phyloP scores from a whole-genome alignment of 1,284 basidiomycete genomes.

The Cryptococcus depauperatus region DNA sequence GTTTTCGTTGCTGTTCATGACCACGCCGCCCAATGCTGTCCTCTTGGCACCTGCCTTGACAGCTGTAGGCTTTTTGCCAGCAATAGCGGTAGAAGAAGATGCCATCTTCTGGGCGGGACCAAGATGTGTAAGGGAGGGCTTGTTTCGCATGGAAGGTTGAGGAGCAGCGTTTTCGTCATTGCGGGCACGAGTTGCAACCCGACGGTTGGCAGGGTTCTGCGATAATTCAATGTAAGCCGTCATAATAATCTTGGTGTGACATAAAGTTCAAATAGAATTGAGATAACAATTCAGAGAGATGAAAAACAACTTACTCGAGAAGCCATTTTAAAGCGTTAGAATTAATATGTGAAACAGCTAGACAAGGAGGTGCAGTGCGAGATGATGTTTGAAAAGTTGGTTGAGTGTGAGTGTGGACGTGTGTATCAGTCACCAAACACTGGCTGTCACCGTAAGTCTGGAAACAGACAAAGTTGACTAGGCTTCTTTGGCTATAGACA shows the following conservation, averaged over 20 bases:
- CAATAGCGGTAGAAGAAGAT: slow-evolving; percentile 1
- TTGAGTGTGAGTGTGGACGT: not conserved
- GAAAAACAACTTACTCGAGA: slow-evolving; percentile 20
- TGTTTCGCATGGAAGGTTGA: slow-evolving; percentile 18
- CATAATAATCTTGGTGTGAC: no score
- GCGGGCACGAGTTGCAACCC: slow-evolving; percentile 24
- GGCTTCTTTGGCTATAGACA: no score
- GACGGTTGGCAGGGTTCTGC: slow-evolving; percentile 16
- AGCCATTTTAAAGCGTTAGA: slow-evolving; percentile 16
- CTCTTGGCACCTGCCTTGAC: slow-evolving; percentile 39
- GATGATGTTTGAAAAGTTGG: slow-evolving; percentile 1
- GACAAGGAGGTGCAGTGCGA: not conserved
- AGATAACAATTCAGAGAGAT: no score
- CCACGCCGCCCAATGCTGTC: slow-evolving; percentile 35
- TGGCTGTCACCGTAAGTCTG: not conserved
- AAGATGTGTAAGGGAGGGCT: slow-evolving; percentile 25
- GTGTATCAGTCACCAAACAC: not conserved
- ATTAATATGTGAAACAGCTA: not conserved
- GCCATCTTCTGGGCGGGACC: slow-evolving; percentile 26
- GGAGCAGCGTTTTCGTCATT: slow-evolving; percentile 43
- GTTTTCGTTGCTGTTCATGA: slow-evolving; percentile 27
- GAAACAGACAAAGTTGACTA: no score
- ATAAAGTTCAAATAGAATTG: no score
- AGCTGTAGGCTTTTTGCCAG: slow-evolving; percentile 22
- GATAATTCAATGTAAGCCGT: not conserved